A percentile compares a stretch with the other conserved stretches of the same genome.
These are phyloP conservation scores for Agaricus sinodeliciosus DNA, from an alignment of 768 basidiomycete species.

Conservation along the genomic window DNA sequence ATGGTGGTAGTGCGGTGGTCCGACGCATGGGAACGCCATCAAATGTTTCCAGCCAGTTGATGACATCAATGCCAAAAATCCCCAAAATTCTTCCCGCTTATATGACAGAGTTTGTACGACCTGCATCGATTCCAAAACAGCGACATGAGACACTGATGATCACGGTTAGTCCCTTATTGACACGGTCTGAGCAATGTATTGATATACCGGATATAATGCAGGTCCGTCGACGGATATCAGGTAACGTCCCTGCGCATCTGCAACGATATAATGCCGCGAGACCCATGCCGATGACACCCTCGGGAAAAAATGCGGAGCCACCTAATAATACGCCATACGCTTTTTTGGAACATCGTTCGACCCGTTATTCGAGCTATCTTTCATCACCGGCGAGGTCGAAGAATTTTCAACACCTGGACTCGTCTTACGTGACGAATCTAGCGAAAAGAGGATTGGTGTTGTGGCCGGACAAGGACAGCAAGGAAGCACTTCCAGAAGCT, in stretches of 20 bases:
- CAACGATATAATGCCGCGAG: constrained; percentile 38
- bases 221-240: constrained; percentile 29
- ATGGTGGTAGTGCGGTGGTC: constrained; percentile 17
- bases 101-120: constrained; percentile 35
- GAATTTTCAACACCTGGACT: constrained; percentile 40
- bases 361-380: constrained; percentile 30
- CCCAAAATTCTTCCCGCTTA: constrained; percentile 39
- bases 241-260: constrained; percentile 20
- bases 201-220: constrained; percentile 14
- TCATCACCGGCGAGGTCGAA: constrained; percentile 31
- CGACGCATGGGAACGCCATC: constrained; percentile 39
- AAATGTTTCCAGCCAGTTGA: neutral
- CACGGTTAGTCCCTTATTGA: constrained; percentile 36
- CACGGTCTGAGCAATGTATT: neutral
- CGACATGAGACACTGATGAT: constrained; percentile 45
- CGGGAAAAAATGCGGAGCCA: neutral
- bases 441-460: constrained; percentile 44
- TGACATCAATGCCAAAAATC: neutral
- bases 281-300: constrained; percentile 22
- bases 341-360: constrained; percentile 19
- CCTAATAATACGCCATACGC: constrained; percentile 4
- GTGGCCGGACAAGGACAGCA: constrained; percentile 23
- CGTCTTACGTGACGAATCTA: constrained; percentile 39
- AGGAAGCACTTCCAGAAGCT: constrained; percentile 1
- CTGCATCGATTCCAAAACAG: constrained; percentile 39